Evolutionary conservation across 306 rosid species (phyloP).

Genomic region (Sechiopsis laciniata): DNA sequence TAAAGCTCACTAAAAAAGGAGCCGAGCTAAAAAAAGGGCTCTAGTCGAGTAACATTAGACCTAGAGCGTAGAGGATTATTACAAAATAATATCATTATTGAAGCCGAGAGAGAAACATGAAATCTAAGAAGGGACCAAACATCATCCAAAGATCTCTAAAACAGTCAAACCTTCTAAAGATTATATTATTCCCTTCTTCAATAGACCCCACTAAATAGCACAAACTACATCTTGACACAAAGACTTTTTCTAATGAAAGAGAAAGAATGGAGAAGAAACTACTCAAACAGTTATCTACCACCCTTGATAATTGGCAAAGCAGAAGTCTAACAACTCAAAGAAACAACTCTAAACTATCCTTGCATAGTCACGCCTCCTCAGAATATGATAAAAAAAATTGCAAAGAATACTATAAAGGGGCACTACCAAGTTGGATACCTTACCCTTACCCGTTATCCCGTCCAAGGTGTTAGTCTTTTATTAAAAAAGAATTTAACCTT

Average conservation of each 20-base stretch:
- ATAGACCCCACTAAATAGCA: neutral
- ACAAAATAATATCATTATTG: neutral
- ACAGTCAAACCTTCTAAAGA: neutral
- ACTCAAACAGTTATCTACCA: neutral
- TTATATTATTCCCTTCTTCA: too few species aligned
- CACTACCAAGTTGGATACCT: neutral
- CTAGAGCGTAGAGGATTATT: neutral
- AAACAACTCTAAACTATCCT: neutral
- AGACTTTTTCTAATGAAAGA: neutral
- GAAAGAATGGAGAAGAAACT: neutral
- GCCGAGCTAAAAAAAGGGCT: neutral
- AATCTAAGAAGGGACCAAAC: neutral
- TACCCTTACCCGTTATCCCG: neutral
- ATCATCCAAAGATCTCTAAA: neutral
- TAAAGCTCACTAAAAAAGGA: neutral
- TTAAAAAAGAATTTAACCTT: too few species aligned
- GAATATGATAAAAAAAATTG: neutral
- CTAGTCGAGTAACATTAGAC: neutral
- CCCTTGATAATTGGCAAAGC: neutral
- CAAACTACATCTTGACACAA: neutral
- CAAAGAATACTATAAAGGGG: neutral
- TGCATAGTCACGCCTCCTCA: neutral
- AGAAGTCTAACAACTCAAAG: neutral
- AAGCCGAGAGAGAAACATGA: neutral
- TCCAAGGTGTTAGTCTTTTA: neutral